Evolutionary conservation across 768 basidiomycete species (phyloP).

Genomic region (Boletus barrowsii): DNA sequence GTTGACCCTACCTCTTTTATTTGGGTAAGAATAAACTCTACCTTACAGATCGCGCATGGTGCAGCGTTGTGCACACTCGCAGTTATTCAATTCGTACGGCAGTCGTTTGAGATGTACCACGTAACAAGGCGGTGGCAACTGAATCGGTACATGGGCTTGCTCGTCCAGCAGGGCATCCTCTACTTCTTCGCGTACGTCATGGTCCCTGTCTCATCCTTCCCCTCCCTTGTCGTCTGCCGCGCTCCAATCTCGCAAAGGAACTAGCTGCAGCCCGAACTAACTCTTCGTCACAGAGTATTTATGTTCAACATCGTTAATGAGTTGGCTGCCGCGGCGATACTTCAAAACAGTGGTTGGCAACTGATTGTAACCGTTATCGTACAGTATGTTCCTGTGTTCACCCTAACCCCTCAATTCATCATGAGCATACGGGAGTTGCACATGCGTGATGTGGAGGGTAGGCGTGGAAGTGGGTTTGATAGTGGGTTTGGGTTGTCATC

Average conservation of each 20-base stretch:
- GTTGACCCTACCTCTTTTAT: background rate
- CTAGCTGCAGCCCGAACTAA: background rate
- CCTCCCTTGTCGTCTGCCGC: too few relatives aligned
- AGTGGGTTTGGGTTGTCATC: background rate
- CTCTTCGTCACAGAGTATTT: background rate
- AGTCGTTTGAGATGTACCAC: background rate
- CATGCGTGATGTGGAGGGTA: background rate
- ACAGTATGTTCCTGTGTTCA: background rate
- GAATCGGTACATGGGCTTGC: too few relatives aligned
- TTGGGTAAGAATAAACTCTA: background rate
- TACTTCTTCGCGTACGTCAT: too few relatives aligned
- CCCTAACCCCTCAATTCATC: background rate
- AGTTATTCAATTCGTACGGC: background rate
- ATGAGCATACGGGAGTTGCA: background rate
- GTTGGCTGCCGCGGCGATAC: too few relatives aligned
- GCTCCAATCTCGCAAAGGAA: background rate
- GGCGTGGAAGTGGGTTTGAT: background rate
- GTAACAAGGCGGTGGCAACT: background rate
- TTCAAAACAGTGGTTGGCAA: too few relatives aligned
- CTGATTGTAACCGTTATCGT: too few relatives aligned
- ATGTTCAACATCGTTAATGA: background rate
- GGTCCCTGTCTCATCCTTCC: too few relatives aligned
- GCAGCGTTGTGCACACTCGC: background rate
- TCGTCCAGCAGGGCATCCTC: too few relatives aligned
- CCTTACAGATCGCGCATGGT: background rate